phyloP scores from a whole-genome alignment of 495 filamentous ascomycete genomes.

The Talaromyces adpressus region DNA sequence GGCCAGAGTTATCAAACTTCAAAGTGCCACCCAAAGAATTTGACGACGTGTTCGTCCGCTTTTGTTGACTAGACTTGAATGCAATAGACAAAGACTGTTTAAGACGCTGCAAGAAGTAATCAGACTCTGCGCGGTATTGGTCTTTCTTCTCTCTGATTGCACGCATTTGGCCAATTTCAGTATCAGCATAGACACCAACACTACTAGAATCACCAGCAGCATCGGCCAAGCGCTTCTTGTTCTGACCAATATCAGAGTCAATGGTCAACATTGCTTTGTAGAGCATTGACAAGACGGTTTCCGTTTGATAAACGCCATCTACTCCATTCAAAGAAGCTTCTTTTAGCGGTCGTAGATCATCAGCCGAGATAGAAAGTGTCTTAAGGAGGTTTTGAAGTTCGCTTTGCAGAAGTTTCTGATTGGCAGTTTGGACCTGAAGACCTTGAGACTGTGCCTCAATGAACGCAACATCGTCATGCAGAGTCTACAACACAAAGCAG shows the following conservation, averaged over 20 bases:
- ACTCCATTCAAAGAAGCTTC: conserved; percentile 65
- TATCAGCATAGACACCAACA: conserved; percentile 59
- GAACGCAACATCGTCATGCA: conserved; percentile 91
- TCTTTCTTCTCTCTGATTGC: conserved; percentile 91
- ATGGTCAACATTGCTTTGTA: conserved; percentile 96
- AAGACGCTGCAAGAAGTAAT: conserved; percentile 65
- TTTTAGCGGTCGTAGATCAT: conserved; percentile 65
- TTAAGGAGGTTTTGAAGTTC: conserved; percentile 77
- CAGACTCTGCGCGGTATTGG: conserved; percentile 66
- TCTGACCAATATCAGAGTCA: conserved; percentile 65
- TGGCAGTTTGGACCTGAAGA: conserved; percentile 91
- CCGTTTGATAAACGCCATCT: conserved; percentile 66
- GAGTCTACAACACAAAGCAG: conserved; percentile 55
- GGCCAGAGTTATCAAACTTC: conserved; percentile 43
- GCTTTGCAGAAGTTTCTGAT: conserved; percentile 87
- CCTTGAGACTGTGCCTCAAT: conserved; percentile 97
- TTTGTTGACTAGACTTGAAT: conserved; percentile 67
- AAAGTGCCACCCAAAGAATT: conserved; percentile 34
- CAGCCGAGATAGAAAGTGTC: conserved; percentile 75
- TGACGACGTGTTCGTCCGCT: conserved; percentile 49
- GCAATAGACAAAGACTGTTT: conserved; percentile 73
- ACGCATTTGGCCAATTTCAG: conserved; percentile 82
- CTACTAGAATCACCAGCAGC: conserved; percentile 44
- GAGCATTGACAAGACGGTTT: conserved; percentile 66
- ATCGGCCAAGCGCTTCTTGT: conserved; percentile 38